phyloP scores from a whole-genome alignment of 2,329 filamentous ascomycete species.

The Hypomyces rosellus region DNA sequence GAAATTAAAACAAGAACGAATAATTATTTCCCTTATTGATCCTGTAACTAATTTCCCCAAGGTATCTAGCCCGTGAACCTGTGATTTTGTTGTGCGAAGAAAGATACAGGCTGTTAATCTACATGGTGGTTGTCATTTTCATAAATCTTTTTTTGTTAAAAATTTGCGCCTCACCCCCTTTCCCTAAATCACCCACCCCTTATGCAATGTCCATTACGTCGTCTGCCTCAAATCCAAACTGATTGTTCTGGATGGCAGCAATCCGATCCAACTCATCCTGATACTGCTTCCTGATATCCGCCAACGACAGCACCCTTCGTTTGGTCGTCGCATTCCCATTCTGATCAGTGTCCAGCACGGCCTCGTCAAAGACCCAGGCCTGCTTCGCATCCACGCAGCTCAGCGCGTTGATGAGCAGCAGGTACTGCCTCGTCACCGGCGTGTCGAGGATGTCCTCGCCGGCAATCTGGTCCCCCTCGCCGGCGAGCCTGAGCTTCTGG shows the following conservation, averaged over 20 bases:
- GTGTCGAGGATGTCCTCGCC: constrained; percentile 55
- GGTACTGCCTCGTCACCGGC: constrained; percentile 65
- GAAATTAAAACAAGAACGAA: constrained; percentile 15
- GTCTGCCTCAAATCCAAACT: constrained; percentile 67
- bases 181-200: background rate
- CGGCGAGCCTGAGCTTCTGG: constrained; percentile 52
- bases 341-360: constrained; percentile 18
- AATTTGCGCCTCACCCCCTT: background rate
- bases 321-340: constrained; percentile 33
- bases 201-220: constrained; percentile 48
- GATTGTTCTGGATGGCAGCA: constrained; percentile 79
- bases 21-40: constrained; percentile 18
- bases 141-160: background rate
- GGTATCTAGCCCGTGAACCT: constrained; percentile 23
- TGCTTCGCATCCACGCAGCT: constrained; percentile 74
- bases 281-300: constrained; percentile 82
- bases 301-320: constrained; percentile 76
- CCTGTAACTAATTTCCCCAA: constrained; percentile 20
- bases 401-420: constrained; percentile 89
- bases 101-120: constrained; percentile 8
- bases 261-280: constrained; percentile 84
- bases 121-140: background rate
- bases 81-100: constrained; percentile 2
- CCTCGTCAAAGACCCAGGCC: constrained; percentile 65
- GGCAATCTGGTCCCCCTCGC: constrained; percentile 51